Base-by-base conservation (phyloP, 1,284 basidiomycete species). In the Boletus smithii region DNA sequence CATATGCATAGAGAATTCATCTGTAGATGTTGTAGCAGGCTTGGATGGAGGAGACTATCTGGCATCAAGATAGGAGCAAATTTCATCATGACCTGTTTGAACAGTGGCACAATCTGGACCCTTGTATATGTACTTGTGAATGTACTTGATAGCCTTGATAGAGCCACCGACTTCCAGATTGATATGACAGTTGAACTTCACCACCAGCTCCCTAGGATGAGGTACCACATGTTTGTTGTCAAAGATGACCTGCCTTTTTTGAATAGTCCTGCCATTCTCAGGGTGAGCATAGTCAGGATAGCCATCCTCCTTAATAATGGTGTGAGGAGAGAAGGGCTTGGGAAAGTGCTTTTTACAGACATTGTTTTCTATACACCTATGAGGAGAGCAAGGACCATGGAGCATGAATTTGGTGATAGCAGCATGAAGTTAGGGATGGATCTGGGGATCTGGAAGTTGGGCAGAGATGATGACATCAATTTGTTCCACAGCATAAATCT, bases 181-280 rank as follows among this genome's bases (percentile, higher is more conserved):
- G 51, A 79, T 74, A 50, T 81, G 77, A 46, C 75, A 76, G 20
- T 69, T 34, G 35, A 65, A 74, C 14, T 63, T 0, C 0, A 48
- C 45, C 37, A 53, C 6, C 0, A 53, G 32, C 7, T 52, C 29
- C 24, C 49, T 53, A 0, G 41, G 24, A 52, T 53, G 38, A 18
- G 51, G 22, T 24, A n/a, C n/a, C n/a, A n/a, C n/a, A n/a, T n/a
- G n/a, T n/a, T n/a, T n/a, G n/a, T n/a, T n/a, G n/a, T n/a, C 18
- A 42, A 44, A 53, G n/a, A 30, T 3, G 14, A 46, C 5, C 8
- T 41, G 18, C 0, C 1, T 1, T 5, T 51, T 51, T 7, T 52
- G 13, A 20, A 48, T 5, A 4, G 37, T 53, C 5, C 50, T 52
- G 1, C 10, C 23, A 52, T 52, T 52, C 0, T 52, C 16, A 43